Evolutionary conservation across 495 filamentous ascomycete genomes (phyloP), one percentile per base, ranked within the genome.

Genomic region (Apiosordaria backusii): DNA sequence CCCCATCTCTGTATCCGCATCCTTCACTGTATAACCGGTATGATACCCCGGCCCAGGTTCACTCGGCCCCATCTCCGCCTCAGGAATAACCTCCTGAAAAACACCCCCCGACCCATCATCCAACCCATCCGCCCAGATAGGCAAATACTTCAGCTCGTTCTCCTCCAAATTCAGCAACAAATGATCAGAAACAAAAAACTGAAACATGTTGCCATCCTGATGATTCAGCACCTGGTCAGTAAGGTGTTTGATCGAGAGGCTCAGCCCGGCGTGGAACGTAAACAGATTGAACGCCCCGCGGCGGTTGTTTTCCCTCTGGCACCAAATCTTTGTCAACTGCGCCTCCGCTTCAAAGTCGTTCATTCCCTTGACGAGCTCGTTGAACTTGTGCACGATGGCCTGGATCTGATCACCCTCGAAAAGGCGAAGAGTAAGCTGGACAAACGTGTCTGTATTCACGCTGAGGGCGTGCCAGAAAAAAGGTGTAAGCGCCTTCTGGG

Each of bases 51-150:
- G 81, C 0, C 81, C 81, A 1, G 81, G 81, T 4, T 79, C 81
- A 13, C 69, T 75, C 0, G 81, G 79, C 0, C 80, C 81, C 64
- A 77, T 68, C 10, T 78, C 75, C 0, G 81, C 71, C 4, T 75
- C 71, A 0, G 81, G 80, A 4, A 83, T 69, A 1, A 62, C 61
- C 0, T 69, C 50, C 50, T 81, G 75, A 52, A 78, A 83, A n/a
- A 82, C 79, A 21, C 77, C 79, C 23, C 80, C 81, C 3, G 77
- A 76, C 4, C 75, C 81, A 53, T 83, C 81, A 26, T 82, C 76
- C 13, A 79, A 67, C 35, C 35, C 35, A n/a, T 73, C 79, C 18
- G 79, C 81, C 80, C 80, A 83, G 3, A 81, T 75, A 3, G 81
- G 81, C 5, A 83, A 72, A 60, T 75, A 82, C 15, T 75, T 68